These are phyloP conservation scores for Pestalotiopsis sp. DNA, from an alignment of 2,329 filamentous ascomycete genomes.

Conservation along the genomic window DNA sequence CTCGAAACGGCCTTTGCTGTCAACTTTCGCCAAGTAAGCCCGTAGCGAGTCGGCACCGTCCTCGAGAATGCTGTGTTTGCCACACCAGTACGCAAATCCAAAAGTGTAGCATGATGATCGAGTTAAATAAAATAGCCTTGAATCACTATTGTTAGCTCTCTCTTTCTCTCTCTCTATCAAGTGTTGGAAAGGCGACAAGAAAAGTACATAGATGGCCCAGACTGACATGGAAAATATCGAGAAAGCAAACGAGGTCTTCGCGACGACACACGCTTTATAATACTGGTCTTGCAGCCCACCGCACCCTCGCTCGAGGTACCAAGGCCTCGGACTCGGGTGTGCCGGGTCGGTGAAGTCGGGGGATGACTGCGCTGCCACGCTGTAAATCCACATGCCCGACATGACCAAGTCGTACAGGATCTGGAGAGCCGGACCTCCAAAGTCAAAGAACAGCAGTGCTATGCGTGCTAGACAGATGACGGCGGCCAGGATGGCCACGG, in stretches of 20 bases:
- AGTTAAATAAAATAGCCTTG: not conserved
- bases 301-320: slow-evolving; percentile 20
- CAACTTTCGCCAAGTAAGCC: not conserved
- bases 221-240: slow-evolving; percentile 22
- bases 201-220: not conserved
- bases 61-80: not conserved
- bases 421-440: slow-evolving; percentile 9
- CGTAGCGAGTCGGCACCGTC: not conserved
- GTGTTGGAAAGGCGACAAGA: not conserved
- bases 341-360: slow-evolving; percentile 19
- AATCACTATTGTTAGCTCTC: not conserved
- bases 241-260: slow-evolving; percentile 18
- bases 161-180: not conserved
- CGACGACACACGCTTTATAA: slow-evolving; percentile 15
- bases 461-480: slow-evolving; percentile 14
- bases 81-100: slow-evolving; percentile 1
- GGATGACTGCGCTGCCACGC: slow-evolving; percentile 19
- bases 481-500: slow-evolving; percentile 17
- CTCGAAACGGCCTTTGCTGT: not conserved
- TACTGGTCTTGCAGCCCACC: slow-evolving; percentile 9
- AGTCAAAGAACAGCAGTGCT: slow-evolving; percentile 12
- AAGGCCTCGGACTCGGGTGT: slow-evolving; percentile 18
- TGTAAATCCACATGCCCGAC: slow-evolving; percentile 20
- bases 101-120: not conserved
- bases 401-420: slow-evolving; percentile 17